Evolutionary conservation across 2,329 filamentous ascomycete species (phyloP).

Genomic region (Ascocoryne sarcoides): DNA sequence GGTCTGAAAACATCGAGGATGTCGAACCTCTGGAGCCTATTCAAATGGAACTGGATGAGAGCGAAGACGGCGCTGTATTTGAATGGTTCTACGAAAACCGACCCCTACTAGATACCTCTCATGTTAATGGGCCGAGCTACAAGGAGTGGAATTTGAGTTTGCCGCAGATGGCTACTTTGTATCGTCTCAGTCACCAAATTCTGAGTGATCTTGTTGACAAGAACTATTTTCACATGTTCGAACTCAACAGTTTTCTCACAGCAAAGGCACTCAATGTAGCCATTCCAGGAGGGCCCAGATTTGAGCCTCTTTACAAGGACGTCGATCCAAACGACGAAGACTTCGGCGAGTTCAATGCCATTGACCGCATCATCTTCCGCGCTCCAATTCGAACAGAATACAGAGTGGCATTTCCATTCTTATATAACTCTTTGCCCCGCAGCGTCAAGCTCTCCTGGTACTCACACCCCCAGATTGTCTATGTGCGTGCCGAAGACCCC

Average conservation of each 20-base stretch:
- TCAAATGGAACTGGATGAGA: constrained; percentile 94
- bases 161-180: constrained; percentile 92
- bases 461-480: constrained; percentile 87
- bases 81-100: constrained; percentile 98
- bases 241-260: constrained; percentile 87
- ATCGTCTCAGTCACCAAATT: constrained; percentile 82
- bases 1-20: constrained; percentile 98
- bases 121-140: constrained; percentile 95
- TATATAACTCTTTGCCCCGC: constrained; percentile 93
- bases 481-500: constrained; percentile 77
- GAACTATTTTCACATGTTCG: constrained; percentile 98
- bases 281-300: constrained; percentile 91
- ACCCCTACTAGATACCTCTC: constrained; percentile 79
- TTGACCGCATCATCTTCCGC: constrained; percentile 97
- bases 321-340: constrained; percentile 98
- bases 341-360: constrained; percentile 98
- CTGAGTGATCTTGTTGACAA: constrained; percentile 88
- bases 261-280: constrained; percentile 96
- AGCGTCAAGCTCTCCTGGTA: constrained; percentile 93
- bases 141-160: constrained; percentile 89
- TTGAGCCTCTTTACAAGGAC: constrained; percentile 96
- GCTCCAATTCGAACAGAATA: constrained; percentile 92
- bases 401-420: constrained; percentile 83
- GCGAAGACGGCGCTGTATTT: constrained; percentile 81
- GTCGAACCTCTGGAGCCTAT: constrained; percentile 96